Percentiles rank a stretch among this genome's conserved stretches.
Conservation (phyloP, 2,329 filamentous ascomycete species). For the Coniochaeta sp. region DNA sequence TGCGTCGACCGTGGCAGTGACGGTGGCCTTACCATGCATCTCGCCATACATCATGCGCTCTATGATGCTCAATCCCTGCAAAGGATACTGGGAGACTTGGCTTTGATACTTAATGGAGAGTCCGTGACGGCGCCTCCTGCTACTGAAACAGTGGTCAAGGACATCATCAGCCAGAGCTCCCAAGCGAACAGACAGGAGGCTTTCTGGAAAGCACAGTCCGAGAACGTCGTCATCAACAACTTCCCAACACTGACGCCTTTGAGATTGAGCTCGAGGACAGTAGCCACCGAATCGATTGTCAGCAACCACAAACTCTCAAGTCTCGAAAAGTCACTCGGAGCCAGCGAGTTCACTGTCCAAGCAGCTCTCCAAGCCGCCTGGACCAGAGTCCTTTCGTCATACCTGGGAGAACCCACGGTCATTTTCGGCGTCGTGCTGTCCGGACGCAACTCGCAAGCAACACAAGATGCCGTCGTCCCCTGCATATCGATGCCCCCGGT, state of each 20-base stretch:
- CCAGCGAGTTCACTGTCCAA: conserved; percentile 64
- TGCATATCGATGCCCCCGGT: conserved; percentile 79
- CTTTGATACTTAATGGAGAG: conserved; percentile 25
- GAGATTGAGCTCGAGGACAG: conserved; percentile 24
- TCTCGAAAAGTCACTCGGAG: conserved; percentile 50
- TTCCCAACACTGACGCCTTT: conserved; percentile 73
- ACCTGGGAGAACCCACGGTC: conserved; percentile 66
- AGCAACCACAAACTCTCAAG: conserved; percentile 31
- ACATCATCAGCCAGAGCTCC: conserved; percentile 30
- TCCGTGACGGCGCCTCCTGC: conserved; percentile 7
- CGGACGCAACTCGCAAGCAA: conserved; percentile 58
- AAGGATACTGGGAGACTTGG: conserved; percentile 55
- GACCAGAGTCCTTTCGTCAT: conserved; percentile 67
- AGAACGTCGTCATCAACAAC: conserved; percentile 51
- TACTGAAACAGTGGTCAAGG: conserved; percentile 26
- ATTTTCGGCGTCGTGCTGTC: conserved; percentile 79
- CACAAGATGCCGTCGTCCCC: conserved; percentile 59
- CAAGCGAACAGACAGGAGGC: conserved; percentile 23
- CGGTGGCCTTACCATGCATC: conserved; percentile 25
- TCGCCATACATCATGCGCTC: conserved; percentile 68
- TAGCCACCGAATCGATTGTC: conserved; percentile 26
- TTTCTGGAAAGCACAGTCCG: conserved; percentile 59
- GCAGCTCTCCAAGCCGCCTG: conserved; percentile 71
- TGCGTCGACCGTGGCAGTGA: conserved; percentile 28
- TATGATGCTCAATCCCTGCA: conserved; percentile 77